Evolutionary conservation across 768 basidiomycete genomes (phyloP).

Genomic region (Phylloporus sp.): DNA sequence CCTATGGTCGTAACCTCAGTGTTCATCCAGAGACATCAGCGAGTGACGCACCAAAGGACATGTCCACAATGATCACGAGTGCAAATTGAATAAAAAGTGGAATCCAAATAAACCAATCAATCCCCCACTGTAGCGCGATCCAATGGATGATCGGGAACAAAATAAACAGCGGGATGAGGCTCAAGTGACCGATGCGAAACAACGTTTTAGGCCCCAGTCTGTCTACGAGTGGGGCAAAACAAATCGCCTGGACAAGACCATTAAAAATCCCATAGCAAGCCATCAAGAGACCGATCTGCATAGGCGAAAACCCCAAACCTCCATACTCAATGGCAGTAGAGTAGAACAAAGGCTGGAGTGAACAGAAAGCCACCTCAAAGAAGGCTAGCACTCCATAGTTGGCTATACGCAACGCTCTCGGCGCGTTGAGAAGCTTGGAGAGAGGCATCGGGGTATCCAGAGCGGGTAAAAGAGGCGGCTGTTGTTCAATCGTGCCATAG

Average conservation of each 20-base stretch:
- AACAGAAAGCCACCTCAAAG: conserved; percentile 32
- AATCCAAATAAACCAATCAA: conserved; percentile 26
- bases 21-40: neutral
- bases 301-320: conserved; percentile 35
- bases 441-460: conserved; percentile 23
- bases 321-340: conserved; percentile 35
- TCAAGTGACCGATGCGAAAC: conserved; percentile 24
- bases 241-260: conserved; percentile 30
- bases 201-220: conserved; percentile 31
- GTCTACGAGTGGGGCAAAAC: conserved; percentile 30
- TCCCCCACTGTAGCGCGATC: conserved; percentile 23
- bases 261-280: conserved; percentile 33
- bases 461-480: neutral
- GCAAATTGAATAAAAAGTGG: conserved; percentile 23
- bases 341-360: conserved; percentile 39
- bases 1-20: conserved; percentile 35
- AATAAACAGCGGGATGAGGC: conserved; percentile 29
- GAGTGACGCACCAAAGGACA: conserved; percentile 32
- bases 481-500: conserved; percentile 14
- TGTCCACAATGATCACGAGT: conserved; percentile 22
- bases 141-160: conserved; percentile 31
- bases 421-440: conserved; percentile 25
- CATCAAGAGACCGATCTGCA: conserved; percentile 36
- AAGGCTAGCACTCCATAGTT: conserved; percentile 38
- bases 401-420: conserved; percentile 30